Evolutionary conservation across 139 green algal species (phyloP).

Genomic region (Coelastrella sp.): DNA sequence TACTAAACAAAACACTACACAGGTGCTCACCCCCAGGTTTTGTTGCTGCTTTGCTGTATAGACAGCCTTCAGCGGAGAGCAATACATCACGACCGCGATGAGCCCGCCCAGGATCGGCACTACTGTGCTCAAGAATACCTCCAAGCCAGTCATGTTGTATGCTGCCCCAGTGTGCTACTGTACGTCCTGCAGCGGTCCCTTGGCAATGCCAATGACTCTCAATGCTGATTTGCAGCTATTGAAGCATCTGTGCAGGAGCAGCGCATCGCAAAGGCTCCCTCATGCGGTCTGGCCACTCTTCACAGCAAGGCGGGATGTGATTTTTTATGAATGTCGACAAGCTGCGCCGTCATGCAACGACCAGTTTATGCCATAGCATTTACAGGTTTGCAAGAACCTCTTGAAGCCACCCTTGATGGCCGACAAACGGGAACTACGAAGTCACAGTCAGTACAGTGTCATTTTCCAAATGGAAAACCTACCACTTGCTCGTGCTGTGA

Average conservation of each 20-base stretch:
- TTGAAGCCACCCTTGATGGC: too few relatives aligned
- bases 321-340: too few relatives aligned
- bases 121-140: constrained; percentile 30
- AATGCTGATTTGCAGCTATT: background rate
- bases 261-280: too few relatives aligned
- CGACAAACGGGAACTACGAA: too few relatives aligned
- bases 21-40: constrained; percentile 12
- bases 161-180: background rate
- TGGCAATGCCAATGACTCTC: background rate
- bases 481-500: too few relatives aligned
- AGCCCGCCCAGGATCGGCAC: constrained; percentile 28
- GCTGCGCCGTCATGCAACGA: too few relatives aligned
- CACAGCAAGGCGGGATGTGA: too few relatives aligned
- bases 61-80: background rate
- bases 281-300: too few relatives aligned
- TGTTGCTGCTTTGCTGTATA: constrained; percentile 9
- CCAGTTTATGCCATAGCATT: too few relatives aligned
- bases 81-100: constrained; percentile 26
- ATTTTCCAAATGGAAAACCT: too few relatives aligned
- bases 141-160: background rate
- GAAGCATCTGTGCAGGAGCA: background rate
- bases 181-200: background rate
- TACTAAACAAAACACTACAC: background rate
- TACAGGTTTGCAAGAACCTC: too few relatives aligned
- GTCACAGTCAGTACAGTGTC: too few relatives aligned